phyloP scores from a whole-genome alignment of 768 basidiomycete genomes.

The Scleroderma bovista region DNA sequence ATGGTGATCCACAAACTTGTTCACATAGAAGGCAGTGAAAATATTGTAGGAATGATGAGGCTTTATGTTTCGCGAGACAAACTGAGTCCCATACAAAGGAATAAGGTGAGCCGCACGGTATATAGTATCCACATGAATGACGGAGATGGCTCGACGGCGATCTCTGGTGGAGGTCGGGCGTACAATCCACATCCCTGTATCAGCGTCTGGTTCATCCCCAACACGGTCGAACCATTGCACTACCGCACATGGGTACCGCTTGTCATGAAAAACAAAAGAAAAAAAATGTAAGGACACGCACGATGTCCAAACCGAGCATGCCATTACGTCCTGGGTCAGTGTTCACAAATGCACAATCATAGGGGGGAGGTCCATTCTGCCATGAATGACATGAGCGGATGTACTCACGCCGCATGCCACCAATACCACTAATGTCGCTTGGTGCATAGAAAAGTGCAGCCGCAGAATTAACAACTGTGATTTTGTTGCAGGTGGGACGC shows the following conservation, averaged over 20 bases:
- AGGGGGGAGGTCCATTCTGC: not conserved
- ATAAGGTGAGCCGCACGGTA: not conserved
- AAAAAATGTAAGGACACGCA: conserved; percentile 17
- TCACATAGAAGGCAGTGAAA: not conserved
- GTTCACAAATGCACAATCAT: conserved; percentile 26
- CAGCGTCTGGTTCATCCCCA: conserved; percentile 9
- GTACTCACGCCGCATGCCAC: conserved; percentile 6
- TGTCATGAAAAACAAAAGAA: conserved; percentile 12
- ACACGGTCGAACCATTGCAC: conserved; percentile 21
- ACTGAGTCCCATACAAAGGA: not conserved
- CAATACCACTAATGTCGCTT: conserved; percentile 5
- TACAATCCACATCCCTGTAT: conserved; percentile 25
- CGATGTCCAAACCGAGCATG: conserved; percentile 20
- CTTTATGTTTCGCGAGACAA: conserved; percentile 6
- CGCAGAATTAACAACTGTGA: conserved; percentile 1
- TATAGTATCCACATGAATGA: not conserved
- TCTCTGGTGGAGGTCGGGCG: not conserved
- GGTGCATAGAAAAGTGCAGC: conserved; percentile 2
- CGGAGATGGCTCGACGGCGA: not conserved
- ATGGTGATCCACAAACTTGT: conserved; percentile 15
- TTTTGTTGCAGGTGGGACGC: not conserved
- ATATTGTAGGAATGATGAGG: not conserved
- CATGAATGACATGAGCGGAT: conserved; percentile 3
- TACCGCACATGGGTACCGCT: conserved; percentile 20
- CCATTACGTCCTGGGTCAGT: conserved; percentile 9